Conservation (phyloP, 306 rosid species). For the Ormosia emarginata region DNA sequence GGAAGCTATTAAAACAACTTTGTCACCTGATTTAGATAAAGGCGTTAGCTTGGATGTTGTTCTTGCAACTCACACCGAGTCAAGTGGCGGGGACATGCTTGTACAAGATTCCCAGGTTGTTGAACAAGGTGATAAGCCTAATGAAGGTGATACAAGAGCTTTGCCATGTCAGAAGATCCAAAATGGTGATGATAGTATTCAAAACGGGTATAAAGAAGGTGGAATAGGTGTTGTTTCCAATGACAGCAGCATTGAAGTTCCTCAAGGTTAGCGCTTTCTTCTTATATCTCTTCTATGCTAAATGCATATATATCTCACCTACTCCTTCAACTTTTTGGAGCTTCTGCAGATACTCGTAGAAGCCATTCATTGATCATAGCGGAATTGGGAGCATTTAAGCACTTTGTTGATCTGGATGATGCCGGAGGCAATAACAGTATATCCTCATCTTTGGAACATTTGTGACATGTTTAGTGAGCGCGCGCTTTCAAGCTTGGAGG, state of each 20-base stretch:
- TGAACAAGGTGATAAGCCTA: too few relatives aligned
- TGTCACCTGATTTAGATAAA: background rate
- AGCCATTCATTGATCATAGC: background rate
- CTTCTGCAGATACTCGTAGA: background rate
- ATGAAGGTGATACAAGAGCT: too few relatives aligned
- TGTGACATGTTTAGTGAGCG: background rate
- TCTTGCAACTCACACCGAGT: background rate
- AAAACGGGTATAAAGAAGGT: background rate
- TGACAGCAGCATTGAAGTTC: background rate
- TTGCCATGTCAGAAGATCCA: too few relatives aligned
- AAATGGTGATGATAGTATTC: background rate
- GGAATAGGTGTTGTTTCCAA: background rate
- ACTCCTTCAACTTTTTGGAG: background rate
- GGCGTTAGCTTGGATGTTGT: background rate
- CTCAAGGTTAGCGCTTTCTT: background rate
- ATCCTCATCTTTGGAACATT: conserved; percentile 19
- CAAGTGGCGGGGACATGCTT: background rate
- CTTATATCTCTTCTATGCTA: background rate
- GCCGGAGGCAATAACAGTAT: background rate
- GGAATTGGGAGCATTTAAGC: background rate
- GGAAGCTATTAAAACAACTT: background rate
- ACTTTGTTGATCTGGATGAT: conserved; percentile 2
- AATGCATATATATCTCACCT: background rate
- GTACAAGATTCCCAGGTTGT: too few relatives aligned
- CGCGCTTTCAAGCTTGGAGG: conserved; percentile 10